Base-by-base conservation (phyloP, 2,329 filamentous ascomycete species). In the Dactylonectria estremocensis region DNA sequence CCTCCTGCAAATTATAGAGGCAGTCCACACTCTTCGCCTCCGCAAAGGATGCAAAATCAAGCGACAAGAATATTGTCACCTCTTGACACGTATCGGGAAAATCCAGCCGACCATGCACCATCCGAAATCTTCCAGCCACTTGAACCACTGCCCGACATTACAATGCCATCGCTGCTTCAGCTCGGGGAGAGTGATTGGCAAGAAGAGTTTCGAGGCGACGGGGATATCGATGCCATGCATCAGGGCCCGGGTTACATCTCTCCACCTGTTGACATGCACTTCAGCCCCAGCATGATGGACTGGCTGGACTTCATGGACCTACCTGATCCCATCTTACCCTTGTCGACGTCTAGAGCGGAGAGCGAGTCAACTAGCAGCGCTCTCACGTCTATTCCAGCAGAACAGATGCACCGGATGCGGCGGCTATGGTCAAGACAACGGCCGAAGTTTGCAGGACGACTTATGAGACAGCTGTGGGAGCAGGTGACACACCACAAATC, bases 381-480 rank as follows among this genome's bases (percentile, higher is more conserved):
- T 4, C n/a, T 40, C 1, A 53, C 64, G 54, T 10, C 43, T n/a
- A 35, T 55, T 50, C 58, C 65, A 4, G 18, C 18, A 0, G 9
- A 18, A 0, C 61, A 64, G 24, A 54, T 60, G 49, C 54, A 64
- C 40, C 49, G 6, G 5, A n/a, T 67, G 2, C 54, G 52, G 13
- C 65, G 24, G 2, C 22, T 60, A 8, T 67, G 65, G 65, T 65
- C 61, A 3, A 65, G 55, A 3, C 65, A 67, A 35, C 48, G 33
- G 6, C 65, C 65, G 5, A 67, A 65, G 14, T 9, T 50, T 1
- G 37, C 49, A 1, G 1, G 18, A 5, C 48, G 20, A 20, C 33
- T 60, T 18, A 59, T 35, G 5, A 22, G 10, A 8, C 24, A 45
- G 3, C 8, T 67, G 3, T 64, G 65, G 61, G 22, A 14, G 11